Conservation (phyloP, 164 flowering plant species). For the Taxillus chinensis region DNA sequence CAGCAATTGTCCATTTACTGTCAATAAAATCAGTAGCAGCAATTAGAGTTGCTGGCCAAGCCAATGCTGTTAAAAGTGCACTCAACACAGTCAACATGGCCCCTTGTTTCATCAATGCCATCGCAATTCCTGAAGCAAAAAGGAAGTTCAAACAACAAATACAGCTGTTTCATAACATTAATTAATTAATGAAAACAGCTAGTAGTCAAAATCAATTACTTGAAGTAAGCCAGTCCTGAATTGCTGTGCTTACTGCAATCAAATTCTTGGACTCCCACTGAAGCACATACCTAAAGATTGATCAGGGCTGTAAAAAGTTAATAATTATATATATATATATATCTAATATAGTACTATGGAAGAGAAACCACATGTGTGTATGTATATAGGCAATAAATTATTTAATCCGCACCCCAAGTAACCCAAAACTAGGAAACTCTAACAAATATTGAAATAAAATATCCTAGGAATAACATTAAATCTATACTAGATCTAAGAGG, state of each 20-base stretch:
- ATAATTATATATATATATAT: no score
- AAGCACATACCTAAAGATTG: constrained; percentile 57
- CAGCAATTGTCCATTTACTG: constrained; percentile 93
- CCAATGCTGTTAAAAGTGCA: constrained; percentile 73
- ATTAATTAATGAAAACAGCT: neutral
- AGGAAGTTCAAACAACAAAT: constrained; percentile 2
- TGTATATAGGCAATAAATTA: no score
- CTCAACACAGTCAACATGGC: constrained; percentile 95
- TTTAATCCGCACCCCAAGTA: no score
- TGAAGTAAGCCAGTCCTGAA: constrained; percentile 97
- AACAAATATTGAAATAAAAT: no score
- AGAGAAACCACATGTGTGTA: no score
- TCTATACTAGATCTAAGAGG: no score
- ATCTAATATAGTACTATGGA: no score
- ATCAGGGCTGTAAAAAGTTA: constrained; percentile 1
- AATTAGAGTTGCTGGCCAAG: constrained; percentile 92
- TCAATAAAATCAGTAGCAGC: constrained; percentile 78
- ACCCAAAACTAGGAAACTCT: no score
- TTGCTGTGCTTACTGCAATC: constrained; percentile 94
- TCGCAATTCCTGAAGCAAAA: constrained; percentile 49
- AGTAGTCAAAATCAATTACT: constrained; percentile 41
- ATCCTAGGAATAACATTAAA: no score
- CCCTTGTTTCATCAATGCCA: constrained; percentile 90
- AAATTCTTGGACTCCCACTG: constrained; percentile 97
- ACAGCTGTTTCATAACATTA: neutral